Evolutionary conservation across 2,329 filamentous ascomycete genomes (phyloP), one percentile per base, ranked within the genome.

Genomic region (Pseudocercospora ulei): DNA sequence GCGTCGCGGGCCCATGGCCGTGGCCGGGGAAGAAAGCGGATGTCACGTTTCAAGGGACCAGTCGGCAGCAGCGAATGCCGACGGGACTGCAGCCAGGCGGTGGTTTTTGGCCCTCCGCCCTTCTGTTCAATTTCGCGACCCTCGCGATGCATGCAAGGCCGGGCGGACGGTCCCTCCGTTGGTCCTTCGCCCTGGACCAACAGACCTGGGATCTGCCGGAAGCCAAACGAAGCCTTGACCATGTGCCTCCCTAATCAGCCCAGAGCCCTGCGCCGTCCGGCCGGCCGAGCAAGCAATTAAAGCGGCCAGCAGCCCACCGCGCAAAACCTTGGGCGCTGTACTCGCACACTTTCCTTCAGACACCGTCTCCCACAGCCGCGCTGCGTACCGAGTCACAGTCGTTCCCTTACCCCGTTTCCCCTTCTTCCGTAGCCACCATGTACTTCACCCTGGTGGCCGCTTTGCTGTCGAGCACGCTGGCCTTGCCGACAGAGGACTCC

Each of bases 401-500:
- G 14, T 12, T 11, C 34, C 27, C 20, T 20, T 29, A 12, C 14
- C 11, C 17, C 16, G 14, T 19, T 30, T 22, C 11, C 9, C n/a
- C 24, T 23, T 38, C 36, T 30, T 20, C 13, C n/a, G 26, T 12
- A 22, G 14, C 19, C 7, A 37, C 40, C 37, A 38, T 22, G 13
- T 29, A 28, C 11, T 7, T 33, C 4, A 9, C 37, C 3, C 11
- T 44, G 14, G 14, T 25, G 14, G 33, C 37, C 25, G 37, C 41
- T 12, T 37, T 44, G 41, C 27, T 44, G 26, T 40, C 30, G 8
- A 30, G 35, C 17, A 28, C 36, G 1, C 23, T 40, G 3, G 35
- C 33, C 7, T 12, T 28, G 7, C 13, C 41, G 3, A 14, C 13
- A 6, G 11, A 36, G 5, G 36, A 40, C 18, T 12, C 11, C 14